These are phyloP conservation scores for Aureobasidium sp. DNA, from an alignment of 2,329 filamentous ascomycete genomes.

Conservation along the genomic window DNA sequence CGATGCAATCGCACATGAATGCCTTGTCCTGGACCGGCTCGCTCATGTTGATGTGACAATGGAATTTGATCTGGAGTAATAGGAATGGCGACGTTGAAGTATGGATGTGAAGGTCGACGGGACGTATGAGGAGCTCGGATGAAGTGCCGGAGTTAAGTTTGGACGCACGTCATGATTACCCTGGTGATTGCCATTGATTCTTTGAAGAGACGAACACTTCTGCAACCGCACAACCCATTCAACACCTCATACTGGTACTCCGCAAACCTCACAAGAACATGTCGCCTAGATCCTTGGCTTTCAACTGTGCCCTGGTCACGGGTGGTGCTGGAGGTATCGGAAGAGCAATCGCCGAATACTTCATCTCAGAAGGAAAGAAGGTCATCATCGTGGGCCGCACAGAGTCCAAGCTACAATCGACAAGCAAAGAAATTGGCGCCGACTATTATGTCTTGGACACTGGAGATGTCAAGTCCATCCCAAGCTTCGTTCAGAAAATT, in stretches of 20 bases:
- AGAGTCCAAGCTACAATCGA: conserved; percentile 42
- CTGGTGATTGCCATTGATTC: background rate
- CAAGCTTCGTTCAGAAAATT: conserved; percentile 38
- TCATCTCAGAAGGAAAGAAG: conserved; percentile 40
- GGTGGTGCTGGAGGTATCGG: conserved; percentile 47
- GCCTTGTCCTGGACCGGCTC: background rate
- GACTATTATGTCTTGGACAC: conserved; percentile 48
- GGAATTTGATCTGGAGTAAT: background rate
- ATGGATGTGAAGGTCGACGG: background rate
- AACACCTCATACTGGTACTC: background rate
- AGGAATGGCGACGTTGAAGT: background rate
- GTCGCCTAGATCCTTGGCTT: conserved; percentile 23
- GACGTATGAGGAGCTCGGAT: background rate
- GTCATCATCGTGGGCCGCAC: conserved; percentile 48
- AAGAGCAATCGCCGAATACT: conserved; percentile 38
- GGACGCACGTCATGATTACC: background rate
- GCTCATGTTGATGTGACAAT: background rate
- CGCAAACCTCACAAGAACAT: background rate
- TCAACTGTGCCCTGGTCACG: conserved; percentile 41
- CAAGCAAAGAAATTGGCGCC: conserved; percentile 36
- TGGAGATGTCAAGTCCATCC: conserved; percentile 36
- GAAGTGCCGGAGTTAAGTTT: background rate
- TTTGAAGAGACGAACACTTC: background rate
- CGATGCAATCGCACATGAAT: background rate
- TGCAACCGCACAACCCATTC: background rate